phyloP scores from a whole-genome alignment of 805 yeast species.

The Pichia occidentalis region DNA sequence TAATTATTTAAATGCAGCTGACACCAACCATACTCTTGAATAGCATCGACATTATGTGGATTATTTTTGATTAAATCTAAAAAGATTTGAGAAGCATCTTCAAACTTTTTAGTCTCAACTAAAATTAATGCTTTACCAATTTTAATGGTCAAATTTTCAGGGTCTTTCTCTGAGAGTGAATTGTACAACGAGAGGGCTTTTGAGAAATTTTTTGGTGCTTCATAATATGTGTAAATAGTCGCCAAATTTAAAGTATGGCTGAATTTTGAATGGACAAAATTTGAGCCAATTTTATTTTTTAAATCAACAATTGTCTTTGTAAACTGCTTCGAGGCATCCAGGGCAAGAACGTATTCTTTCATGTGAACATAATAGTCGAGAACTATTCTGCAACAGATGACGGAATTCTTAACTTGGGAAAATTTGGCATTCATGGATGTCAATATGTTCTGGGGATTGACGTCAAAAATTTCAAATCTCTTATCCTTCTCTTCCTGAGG shows the following conservation, averaged over 20 bases:
- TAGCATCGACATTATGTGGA: constrained; percentile 54
- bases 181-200: constrained; percentile 71
- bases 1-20: constrained; percentile 46
- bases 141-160: constrained; percentile 46
- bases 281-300: constrained; percentile 40
- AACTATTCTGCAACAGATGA: constrained; percentile 61
- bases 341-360: constrained; percentile 58
- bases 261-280: constrained; percentile 45
- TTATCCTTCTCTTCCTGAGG: constrained; percentile 2
- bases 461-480: constrained; percentile 3
- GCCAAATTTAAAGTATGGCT: constrained; percentile 65
- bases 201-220: constrained; percentile 82
- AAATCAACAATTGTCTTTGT: constrained; percentile 46
- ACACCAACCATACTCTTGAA: constrained; percentile 76
- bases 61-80: constrained; percentile 38
- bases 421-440: constrained; percentile 14
- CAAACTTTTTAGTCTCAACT: constrained; percentile 55
- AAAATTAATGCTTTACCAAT: constrained; percentile 79
- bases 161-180: constrained; percentile 40
- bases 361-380: constrained; percentile 52
- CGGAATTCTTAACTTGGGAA: constrained; percentile 30
- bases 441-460: constrained; percentile 15
- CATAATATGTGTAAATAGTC: constrained; percentile 70
- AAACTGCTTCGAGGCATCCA: constrained; percentile 54
- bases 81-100: constrained; percentile 44